These are phyloP conservation scores for Amanita muscaria DNA, from an alignment of 768 basidiomycete species.

Conservation along the genomic window DNA sequence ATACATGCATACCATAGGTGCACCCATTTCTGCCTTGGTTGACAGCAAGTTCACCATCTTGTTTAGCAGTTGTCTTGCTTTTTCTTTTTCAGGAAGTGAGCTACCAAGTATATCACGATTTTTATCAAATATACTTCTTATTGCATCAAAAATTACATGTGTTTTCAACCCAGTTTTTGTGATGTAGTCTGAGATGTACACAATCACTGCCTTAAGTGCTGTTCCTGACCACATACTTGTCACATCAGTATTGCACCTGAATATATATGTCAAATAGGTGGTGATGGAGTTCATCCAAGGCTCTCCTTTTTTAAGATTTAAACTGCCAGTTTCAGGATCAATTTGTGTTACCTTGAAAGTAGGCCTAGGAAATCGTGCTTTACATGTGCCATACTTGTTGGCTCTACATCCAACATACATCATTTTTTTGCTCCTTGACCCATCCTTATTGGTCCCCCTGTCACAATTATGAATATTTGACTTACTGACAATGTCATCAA, in stretches of 20 bases:
- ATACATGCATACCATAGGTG: slow-evolving; percentile 24
- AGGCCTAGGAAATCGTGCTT: slow-evolving; percentile 24
- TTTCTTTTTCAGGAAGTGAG: too few relatives aligned
- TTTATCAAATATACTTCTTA: neutral
- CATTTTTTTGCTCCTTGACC: slow-evolving; percentile 9
- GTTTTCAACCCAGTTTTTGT: slow-evolving; percentile 27
- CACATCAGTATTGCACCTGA: slow-evolving; percentile 29
- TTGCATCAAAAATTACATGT: too few relatives aligned
- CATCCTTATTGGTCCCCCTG: slow-evolving; percentile 13
- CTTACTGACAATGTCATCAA: slow-evolving; percentile 20
- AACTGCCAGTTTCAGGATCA: too few relatives aligned
- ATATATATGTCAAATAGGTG: too few relatives aligned
- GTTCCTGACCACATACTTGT: too few relatives aligned
- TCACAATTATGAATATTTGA: too few relatives aligned
- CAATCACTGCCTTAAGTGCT: too few relatives aligned
- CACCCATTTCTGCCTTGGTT: slow-evolving; percentile 23
- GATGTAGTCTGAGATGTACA: slow-evolving; percentile 30
- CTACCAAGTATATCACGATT: slow-evolving; percentile 4
- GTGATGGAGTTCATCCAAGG: slow-evolving; percentile 22
- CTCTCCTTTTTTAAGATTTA: slow-evolving; percentile 23
- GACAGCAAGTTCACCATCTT: too few relatives aligned
- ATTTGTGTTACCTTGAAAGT: slow-evolving; percentile 15
- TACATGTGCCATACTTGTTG: slow-evolving; percentile 23
- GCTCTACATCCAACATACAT: too few relatives aligned
- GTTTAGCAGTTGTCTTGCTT: too few relatives aligned